Base-by-base conservation (phyloP, 2,329 filamentous ascomycete species). In the Parasarocladium wereldwijsianum region DNA sequence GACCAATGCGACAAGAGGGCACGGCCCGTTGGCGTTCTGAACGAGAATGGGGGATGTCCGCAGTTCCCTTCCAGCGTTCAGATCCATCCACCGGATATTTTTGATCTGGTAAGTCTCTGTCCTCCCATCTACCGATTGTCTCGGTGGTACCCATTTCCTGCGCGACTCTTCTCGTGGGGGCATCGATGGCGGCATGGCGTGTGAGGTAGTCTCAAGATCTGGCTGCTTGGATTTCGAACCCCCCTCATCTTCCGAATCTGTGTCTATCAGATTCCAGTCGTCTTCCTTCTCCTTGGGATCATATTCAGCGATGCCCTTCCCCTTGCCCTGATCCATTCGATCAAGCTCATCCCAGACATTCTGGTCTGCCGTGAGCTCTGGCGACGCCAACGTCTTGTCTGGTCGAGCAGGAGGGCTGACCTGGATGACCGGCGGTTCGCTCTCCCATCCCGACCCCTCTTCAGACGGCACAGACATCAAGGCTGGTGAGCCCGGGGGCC, bases 11-110 rank as follows among this genome's bases (percentile, higher is more conserved):
- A 98, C 71, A 10, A 98, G 57, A 2, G 90, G 90, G 51, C 90
- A 98, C 1, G 90, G 90, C 0, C 90, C 90, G 43, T 98, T 98
- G 33, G 77, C 73, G 42, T 94, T 96, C 46, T 98, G 87, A 4
- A 92, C 75, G 23, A 96, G 60, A 33, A 96, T 84, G 0, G 90
- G 87, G 1, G 84, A 87, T n/a, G 68, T 66, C 24, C 83, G 67
- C 21, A 82, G 62, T 31, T 71, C 71, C n/a, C 67, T 62, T 2
- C 61, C 49, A 0, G 65, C 60, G 8, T 49, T 66, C 3, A 61
- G 53, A 48, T 94, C 83, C 35, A 75, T 63, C 86, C 87, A 96
- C 36, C 70, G 75, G 37, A 96, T 76, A 36, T 86, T 85, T 48
- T 93, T 92, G 49, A 96, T 86, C 33, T 85, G 79, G 44, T 98